A percentile compares a stretch with the other conserved stretches of the same genome.
Conservation (phyloP, 2,329 filamentous ascomycete genomes). For the Ophiostoma montium region DNA sequence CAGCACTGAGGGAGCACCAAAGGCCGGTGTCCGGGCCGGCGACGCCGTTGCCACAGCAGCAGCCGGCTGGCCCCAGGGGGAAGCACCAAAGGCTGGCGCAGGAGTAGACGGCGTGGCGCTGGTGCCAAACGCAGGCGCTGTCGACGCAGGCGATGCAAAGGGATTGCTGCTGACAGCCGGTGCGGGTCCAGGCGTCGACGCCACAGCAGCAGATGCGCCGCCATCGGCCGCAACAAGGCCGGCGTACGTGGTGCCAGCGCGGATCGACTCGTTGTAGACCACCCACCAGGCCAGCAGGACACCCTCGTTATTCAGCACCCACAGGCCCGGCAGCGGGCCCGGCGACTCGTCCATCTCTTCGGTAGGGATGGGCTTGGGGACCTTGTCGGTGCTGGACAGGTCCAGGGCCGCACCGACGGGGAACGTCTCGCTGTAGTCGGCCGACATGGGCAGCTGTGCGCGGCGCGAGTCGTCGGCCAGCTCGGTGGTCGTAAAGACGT, state of each 20-base stretch:
- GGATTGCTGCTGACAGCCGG: not conserved
- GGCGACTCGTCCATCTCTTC: conserved; percentile 69
- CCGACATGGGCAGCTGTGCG: conserved; percentile 60
- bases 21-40: conserved; percentile 27
- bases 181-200: conserved; percentile 15
- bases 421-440: conserved; percentile 54
- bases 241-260: conserved; percentile 56
- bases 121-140: conserved; percentile 19
- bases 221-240: conserved; percentile 43
- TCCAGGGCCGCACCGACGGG: conserved; percentile 72
- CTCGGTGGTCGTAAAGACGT: conserved; percentile 60
- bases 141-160: conserved; percentile 20
- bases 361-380: conserved; percentile 60
- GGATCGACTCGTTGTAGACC: conserved; percentile 76
- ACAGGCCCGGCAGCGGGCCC: conserved; percentile 67
- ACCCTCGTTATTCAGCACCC: conserved; percentile 81
- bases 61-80: conserved; percentile 29
- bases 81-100: conserved; percentile 18
- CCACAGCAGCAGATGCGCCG: conserved; percentile 2
- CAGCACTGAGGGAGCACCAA: conserved; percentile 27
- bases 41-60: conserved; percentile 13
- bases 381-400: conserved; percentile 66
- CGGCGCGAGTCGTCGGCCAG: conserved; percentile 60
- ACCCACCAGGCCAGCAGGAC: conserved; percentile 81
- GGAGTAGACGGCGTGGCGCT: conserved; percentile 5